Percentiles rank a stretch among this genome's conserved stretches.
Conservation (phyloP, 306 rosid species). For the Acacia confusa region DNA sequence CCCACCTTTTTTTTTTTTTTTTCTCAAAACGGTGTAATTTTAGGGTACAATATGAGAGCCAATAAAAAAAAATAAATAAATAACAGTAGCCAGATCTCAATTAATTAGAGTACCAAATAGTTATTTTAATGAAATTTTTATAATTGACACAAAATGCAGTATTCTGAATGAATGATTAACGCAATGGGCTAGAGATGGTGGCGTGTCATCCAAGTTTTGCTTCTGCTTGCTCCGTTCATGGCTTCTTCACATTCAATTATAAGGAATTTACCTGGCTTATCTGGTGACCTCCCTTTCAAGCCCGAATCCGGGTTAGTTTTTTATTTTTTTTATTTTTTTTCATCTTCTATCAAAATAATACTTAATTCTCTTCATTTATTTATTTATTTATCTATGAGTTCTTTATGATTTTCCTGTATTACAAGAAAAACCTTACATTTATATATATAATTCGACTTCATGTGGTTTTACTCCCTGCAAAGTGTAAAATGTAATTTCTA, state of each 20-base stretch:
- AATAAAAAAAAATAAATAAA: too few relatives aligned
- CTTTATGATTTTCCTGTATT: neutral
- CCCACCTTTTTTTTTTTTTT: too few relatives aligned
- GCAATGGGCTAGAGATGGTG: conserved; percentile 6
- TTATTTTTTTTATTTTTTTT: too few relatives aligned
- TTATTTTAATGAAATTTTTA: neutral
- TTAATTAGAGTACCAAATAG: neutral
- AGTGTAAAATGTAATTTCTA: neutral
- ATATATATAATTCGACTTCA: neutral
- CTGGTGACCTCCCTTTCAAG: conserved; percentile 10
- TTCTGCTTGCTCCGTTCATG: neutral
- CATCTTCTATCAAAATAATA: neutral
- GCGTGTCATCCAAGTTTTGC: neutral
- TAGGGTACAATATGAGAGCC: too few relatives aligned
- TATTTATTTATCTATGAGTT: neutral
- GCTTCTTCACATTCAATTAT: conserved; percentile 6
- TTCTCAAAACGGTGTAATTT: too few relatives aligned
- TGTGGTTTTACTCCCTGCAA: neutral
- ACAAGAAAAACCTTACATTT: neutral
- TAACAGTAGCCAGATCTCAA: too few relatives aligned
- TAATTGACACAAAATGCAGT: neutral
- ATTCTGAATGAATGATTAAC: neutral
- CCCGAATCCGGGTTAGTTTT: conserved; percentile 14
- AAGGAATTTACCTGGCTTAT: neutral
- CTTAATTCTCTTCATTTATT: neutral